phyloP scores from a whole-genome alignment of 306 rosid species.

The Casuarina glauca region DNA sequence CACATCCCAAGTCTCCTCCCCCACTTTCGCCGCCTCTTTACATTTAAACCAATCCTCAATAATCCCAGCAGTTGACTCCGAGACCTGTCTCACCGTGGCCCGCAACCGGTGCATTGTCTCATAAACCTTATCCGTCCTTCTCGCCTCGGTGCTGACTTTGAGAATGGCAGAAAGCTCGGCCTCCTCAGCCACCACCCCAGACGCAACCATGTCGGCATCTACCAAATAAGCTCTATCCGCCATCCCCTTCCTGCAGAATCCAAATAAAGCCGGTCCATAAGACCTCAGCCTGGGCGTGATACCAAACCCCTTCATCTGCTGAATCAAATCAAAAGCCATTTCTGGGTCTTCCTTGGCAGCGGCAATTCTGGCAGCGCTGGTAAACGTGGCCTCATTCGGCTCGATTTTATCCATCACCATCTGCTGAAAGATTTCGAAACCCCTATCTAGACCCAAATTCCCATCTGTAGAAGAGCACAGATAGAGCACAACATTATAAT shows the following conservation, averaged over 20 bases:
- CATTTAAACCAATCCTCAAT: constrained; percentile 76
- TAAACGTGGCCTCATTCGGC: constrained; percentile 81
- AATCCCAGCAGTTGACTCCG: constrained; percentile 56
- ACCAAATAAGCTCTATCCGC: constrained; percentile 72
- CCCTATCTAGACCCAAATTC: constrained; percentile 49
- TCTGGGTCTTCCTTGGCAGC: constrained; percentile 71
- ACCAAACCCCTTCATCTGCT: constrained; percentile 60
- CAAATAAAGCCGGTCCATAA: constrained; percentile 77
- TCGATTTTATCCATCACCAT: constrained; percentile 56
- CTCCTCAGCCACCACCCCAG: constrained; percentile 64
- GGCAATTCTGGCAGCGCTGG: constrained; percentile 80
- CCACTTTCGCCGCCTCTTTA: constrained; percentile 47
- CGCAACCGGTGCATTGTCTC: constrained; percentile 76
- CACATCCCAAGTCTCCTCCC: constrained; percentile 65
- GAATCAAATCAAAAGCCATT: constrained; percentile 80
- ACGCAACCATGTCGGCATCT: constrained; percentile 68
- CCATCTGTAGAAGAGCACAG: constrained; percentile 49
- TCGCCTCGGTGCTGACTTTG: constrained; percentile 45
- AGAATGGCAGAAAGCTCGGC: constrained; percentile 71
- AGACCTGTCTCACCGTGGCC: constrained; percentile 68
- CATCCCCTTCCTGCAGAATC: constrained; percentile 73
- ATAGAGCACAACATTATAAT: constrained; percentile 65
- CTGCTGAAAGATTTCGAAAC: constrained; percentile 76
- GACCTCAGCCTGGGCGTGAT: constrained; percentile 76
- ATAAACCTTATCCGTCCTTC: constrained; percentile 64